phyloP scores from a whole-genome alignment of 805 yeast genomes.

The Teunomyces tritomae region DNA sequence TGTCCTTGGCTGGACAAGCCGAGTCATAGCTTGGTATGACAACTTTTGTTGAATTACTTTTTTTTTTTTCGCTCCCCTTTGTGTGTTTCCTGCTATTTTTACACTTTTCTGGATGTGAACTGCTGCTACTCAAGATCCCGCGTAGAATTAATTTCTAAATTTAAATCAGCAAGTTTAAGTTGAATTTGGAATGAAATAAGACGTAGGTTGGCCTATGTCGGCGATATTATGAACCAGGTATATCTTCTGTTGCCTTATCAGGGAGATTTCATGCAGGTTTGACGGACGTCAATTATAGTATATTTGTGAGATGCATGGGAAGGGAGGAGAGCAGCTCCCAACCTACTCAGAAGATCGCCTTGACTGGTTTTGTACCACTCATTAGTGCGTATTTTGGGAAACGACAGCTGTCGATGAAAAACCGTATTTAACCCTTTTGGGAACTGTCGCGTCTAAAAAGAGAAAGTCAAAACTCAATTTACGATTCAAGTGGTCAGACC shows the following conservation, averaged over 20 bases:
- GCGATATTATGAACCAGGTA: background rate
- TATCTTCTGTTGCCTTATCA: background rate
- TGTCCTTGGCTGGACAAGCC: background rate
- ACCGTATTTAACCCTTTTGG: background rate
- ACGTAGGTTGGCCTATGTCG: background rate
- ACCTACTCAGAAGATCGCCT: too few relatives aligned
- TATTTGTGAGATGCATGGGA: background rate
- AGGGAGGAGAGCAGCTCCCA: background rate
- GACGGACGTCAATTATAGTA: background rate
- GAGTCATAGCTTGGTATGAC: too few relatives aligned
- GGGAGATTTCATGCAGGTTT: background rate
- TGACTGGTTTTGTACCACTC: too few relatives aligned
- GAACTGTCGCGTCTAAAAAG: constrained; percentile 2
- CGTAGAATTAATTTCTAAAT: background rate
- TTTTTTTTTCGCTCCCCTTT: background rate
- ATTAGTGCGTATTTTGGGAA: too few relatives aligned
- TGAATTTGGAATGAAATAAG: background rate
- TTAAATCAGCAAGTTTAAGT: background rate
- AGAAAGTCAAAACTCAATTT: background rate
- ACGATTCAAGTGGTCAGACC: background rate
- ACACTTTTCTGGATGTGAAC: background rate
- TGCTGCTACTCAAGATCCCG: background rate
- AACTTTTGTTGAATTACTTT: too few relatives aligned
- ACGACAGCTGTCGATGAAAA: too few relatives aligned
- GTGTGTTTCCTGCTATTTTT: background rate